Evolutionary conservation across 495 filamentous ascomycete genomes (phyloP), one percentile per base, ranked within the genome.

Genomic region (Penicillium manginii): DNA sequence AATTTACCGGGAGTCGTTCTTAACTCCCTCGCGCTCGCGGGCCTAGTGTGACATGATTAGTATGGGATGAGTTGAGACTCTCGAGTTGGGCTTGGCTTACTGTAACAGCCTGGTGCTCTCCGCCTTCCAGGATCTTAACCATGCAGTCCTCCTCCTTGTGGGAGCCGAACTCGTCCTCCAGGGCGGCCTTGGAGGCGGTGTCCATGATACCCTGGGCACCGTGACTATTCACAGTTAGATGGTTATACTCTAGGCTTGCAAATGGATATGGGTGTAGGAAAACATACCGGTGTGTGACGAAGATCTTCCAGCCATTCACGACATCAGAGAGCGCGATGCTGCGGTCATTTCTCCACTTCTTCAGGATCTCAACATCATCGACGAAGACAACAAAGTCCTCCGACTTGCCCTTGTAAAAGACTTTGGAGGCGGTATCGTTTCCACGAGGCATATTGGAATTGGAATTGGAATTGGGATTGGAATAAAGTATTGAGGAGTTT

Each of bases 381-480:
- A 96, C 81, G 73, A 96, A 91, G 80, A 97, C 82, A 71, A 98
- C 76, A 71, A 93, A 98, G 82, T 97, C 91, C 31, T 98, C 92
- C 21, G 84, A 81, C 53, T 80, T 77, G 80, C 94, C 93, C 81
- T 92, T 90, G 87, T 88, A 93, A 86, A 96, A 86, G 76, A 96
- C 84, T 80, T 96, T 97, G 78, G 77, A 77, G 68, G 86, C 82
- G 50, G 72, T 66, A 52, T 82, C 84, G 81, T 92, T 91, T 78
- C 88, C 91, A 70, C 91, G 89, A 75, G 88, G 68, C 90, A 93
- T 96, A 48, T 49, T 81, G 69, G 53, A 45, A 15, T 15, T n/a
- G 53, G 43, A 18, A 26, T 33, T 60, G n/a, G 54, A 55, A 50
- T 23, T 43, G 40, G 22, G 9, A 47, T 26, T 23, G 45, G 4